phyloP scores from a whole-genome alignment of 2,329 filamentous ascomycete species.

The Ilyonectria sp. region DNA sequence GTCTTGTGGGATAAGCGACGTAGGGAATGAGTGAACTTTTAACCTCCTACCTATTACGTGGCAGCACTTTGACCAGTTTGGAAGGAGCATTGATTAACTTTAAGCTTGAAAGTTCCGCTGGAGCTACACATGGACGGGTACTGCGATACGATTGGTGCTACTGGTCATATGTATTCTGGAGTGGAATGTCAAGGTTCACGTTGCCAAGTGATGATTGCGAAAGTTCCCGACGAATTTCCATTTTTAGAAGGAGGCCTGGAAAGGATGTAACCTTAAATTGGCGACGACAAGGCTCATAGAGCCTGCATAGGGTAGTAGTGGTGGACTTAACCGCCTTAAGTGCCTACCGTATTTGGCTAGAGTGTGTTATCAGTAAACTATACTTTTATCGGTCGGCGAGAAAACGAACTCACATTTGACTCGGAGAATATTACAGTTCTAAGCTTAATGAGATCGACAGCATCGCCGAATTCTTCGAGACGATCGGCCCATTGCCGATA shows the following conservation, averaged over 20 bases:
- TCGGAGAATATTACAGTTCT: not conserved
- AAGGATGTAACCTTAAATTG: not conserved
- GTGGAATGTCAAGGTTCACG: not conserved
- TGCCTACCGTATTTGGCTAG: not conserved
- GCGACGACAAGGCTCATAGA: not conserved
- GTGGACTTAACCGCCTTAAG: not conserved
- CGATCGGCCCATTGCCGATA: not conserved
- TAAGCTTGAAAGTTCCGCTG: not conserved
- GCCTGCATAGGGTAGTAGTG: not conserved
- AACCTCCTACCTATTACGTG: not conserved
- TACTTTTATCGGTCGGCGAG: no score
- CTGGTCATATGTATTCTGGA: not conserved
- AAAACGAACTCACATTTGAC: not conserved
- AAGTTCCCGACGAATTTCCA: not conserved
- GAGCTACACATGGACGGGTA: no score
- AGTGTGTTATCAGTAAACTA: not conserved
- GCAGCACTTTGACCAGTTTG: not conserved
- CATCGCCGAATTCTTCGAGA: not conserved
- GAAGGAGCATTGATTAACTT: not conserved
- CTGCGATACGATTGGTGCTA: not conserved
- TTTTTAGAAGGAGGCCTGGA: not conserved
- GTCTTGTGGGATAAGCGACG: no score
- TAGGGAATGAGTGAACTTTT: not conserved
- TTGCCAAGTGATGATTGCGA: not conserved
- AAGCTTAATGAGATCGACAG: not conserved